A percentile compares a stretch with the other conserved stretches of the same genome.
These are phyloP conservation scores for Pseudoscleropodium purum DNA, from an alignment of 225 moss, liverwort and hornwort genomes.

Conservation along the genomic window DNA sequence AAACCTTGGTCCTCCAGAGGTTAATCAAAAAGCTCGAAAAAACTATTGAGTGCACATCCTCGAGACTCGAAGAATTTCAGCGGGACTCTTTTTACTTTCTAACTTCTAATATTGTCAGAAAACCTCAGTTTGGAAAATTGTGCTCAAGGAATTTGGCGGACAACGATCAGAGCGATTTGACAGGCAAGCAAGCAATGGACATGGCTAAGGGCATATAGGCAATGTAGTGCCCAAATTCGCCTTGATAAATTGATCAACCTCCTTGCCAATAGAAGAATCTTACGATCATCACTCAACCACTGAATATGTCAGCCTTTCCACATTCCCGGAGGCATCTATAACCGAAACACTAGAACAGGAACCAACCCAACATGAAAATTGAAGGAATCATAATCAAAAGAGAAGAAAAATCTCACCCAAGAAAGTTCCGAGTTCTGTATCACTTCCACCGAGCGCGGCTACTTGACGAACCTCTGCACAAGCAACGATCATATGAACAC, in stretches of 20 bases:
- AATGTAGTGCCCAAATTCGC: background rate
- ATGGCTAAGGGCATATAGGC: background rate
- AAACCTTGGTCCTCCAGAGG: background rate
- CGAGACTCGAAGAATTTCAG: background rate
- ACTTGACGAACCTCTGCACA: constrained; percentile 9
- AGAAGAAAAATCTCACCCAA: background rate
- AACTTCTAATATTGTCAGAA: background rate
- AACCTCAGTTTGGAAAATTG: background rate
- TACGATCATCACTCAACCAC: background rate
- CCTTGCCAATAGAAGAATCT: background rate
- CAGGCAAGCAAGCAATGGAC: background rate
- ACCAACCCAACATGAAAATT: background rate
- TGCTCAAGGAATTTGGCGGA: background rate
- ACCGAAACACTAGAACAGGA: background rate
- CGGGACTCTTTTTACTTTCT: background rate
- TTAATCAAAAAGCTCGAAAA: background rate
- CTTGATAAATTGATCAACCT: background rate
- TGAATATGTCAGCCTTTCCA: background rate
- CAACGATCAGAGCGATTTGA: background rate
- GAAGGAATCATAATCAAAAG: background rate
- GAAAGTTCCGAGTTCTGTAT: background rate
- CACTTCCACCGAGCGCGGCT: background rate
- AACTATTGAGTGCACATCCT: background rate
- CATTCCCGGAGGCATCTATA: background rate
- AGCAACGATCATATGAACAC: background rate